Base-by-base conservation (phyloP, 202 grass and related monocot species). In the Alloteropsis angusta region DNA sequence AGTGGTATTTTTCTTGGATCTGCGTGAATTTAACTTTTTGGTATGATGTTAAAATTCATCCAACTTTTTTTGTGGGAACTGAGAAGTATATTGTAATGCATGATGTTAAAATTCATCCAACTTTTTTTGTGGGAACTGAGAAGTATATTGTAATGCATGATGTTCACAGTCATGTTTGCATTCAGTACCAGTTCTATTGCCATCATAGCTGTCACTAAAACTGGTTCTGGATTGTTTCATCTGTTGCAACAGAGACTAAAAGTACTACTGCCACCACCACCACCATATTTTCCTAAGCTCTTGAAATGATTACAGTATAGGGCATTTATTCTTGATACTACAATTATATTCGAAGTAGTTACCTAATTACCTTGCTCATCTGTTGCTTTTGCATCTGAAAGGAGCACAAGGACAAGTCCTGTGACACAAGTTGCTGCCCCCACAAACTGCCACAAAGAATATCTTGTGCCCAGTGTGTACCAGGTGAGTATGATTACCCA, bases 401-500 rank as follows among this genome's bases (percentile, higher is more conserved):
- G 85, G 60, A 98, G 83, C 41, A 93, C 91, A 59, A 98, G 79
- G 47, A 41, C 83, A 62, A 98, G 89, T 16, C 95, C 95, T 11
- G 72, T 37, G 18, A 94, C 86, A 35, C 92, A 98, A 32, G 84
- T 77, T 37, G 85, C 85, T 30, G 76, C 85, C 6, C 89, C 87
- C 3, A 79, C 21, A 64, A 95, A 84, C 37, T 98, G 92, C 65
- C 85, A 90, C 23, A 85, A 37, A 43, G 81, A 88, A 49, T 98
- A 98, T 84, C 77, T 81, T 74, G 89, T 95, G 72, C 87, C 87
- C 1, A 98, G 53, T 22, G 74, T 89, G 9, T 90, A 54, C 95
- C 95, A 89, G 22, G 89, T 98, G 42, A 98, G 81, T n/a, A 95
- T 50, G 39, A 95, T 89, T 54, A 90, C 92, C 95, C 92, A 93